Percentiles rank a stretch among this genome's conserved stretches.
Evolutionary conservation across 2,329 filamentous ascomycete species (phyloP).

Genomic region (Penicillium decumbens): DNA sequence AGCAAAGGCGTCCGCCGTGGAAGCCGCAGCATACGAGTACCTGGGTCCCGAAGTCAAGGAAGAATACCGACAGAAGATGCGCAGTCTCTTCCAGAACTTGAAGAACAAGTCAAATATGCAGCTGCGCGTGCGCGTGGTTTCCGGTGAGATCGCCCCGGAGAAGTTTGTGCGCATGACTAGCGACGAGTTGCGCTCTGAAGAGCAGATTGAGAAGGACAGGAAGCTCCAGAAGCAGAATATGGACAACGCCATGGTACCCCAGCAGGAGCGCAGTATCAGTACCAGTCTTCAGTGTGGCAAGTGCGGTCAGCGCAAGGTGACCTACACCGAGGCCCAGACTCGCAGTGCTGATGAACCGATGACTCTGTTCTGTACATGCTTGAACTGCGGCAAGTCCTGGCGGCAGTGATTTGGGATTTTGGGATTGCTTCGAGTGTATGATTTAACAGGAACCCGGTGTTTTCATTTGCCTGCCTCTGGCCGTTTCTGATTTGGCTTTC

Average conservation of each 20-base stretch:
- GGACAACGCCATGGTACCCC: slow-evolving; percentile 92
- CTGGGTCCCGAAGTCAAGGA: slow-evolving; percentile 65
- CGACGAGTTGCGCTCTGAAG: slow-evolving; percentile 84
- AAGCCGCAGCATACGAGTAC: slow-evolving; percentile 67
- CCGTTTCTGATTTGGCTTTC: slow-evolving; percentile 1
- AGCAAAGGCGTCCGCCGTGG: slow-evolving; percentile 62
- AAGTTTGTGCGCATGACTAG: slow-evolving; percentile 81
- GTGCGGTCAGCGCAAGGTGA: slow-evolving; percentile 90
- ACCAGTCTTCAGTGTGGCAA: slow-evolving; percentile 83
- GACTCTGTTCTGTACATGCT: slow-evolving; percentile 47
- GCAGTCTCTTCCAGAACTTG: slow-evolving; percentile 88
- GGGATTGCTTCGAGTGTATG: slow-evolving; percentile 7
- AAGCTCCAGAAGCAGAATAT: slow-evolving; percentile 86
- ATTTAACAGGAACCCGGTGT: slow-evolving; percentile 15
- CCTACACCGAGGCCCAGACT: slow-evolving; percentile 94
- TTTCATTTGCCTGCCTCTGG: slow-evolving; percentile 4
- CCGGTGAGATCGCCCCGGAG: slow-evolving; percentile 65
- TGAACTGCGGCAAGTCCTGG: slow-evolving; percentile 49
- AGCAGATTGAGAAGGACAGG: slow-evolving; percentile 70
- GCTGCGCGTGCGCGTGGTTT: slow-evolving; percentile 70
- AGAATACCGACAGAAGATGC: slow-evolving; percentile 81
- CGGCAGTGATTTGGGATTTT: slow-evolving; percentile 28
- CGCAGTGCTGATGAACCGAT: slow-evolving; percentile 87
- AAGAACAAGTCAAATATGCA: slow-evolving; percentile 84
- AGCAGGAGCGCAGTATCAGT: slow-evolving; percentile 85